Conservation (phyloP, 768 basidiomycete species). For the Arthromyces matolae region DNA sequence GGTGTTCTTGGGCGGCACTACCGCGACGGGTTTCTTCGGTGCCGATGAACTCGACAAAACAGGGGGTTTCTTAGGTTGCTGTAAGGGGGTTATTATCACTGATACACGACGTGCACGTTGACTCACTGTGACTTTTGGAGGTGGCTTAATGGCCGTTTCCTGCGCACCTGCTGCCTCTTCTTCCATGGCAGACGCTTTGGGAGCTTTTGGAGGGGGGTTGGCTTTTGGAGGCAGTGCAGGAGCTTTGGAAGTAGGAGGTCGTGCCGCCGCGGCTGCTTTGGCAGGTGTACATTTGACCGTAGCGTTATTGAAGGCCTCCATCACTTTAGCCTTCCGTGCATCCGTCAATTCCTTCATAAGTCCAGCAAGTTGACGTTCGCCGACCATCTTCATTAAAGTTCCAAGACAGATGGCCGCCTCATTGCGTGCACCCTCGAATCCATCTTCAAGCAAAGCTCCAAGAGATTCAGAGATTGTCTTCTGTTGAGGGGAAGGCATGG, state of each 20-base stretch:
- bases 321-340: constrained; percentile 86
- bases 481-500: constrained; percentile 72
- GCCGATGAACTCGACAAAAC: constrained; percentile 27
- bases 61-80: constrained; percentile 51
- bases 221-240: constrained; percentile 21
- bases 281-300: constrained; percentile 86
- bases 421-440: constrained; percentile 82
- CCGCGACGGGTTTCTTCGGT: constrained; percentile 43
- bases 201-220: constrained; percentile 30
- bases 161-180: constrained; percentile 22
- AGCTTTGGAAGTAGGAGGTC: constrained; percentile 44
- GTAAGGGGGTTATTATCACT: constrained; percentile 6
- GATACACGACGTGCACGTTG: constrained; percentile 2
- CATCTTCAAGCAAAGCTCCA: constrained; percentile 76
- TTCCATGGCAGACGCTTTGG: constrained; percentile 16
- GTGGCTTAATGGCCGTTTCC: constrained; percentile 49
- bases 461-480: constrained; percentile 80
- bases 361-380: constrained; percentile 86
- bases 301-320: constrained; percentile 88
- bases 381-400: constrained; percentile 93
- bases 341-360: constrained; percentile 84
- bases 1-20: constrained; percentile 32
- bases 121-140: constrained; percentile 43
- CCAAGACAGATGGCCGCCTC: constrained; percentile 90
- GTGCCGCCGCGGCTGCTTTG: constrained; percentile 48